These are phyloP conservation scores for Mimosa pudica DNA, from an alignment of 306 rosid species.

Conservation along the genomic window DNA sequence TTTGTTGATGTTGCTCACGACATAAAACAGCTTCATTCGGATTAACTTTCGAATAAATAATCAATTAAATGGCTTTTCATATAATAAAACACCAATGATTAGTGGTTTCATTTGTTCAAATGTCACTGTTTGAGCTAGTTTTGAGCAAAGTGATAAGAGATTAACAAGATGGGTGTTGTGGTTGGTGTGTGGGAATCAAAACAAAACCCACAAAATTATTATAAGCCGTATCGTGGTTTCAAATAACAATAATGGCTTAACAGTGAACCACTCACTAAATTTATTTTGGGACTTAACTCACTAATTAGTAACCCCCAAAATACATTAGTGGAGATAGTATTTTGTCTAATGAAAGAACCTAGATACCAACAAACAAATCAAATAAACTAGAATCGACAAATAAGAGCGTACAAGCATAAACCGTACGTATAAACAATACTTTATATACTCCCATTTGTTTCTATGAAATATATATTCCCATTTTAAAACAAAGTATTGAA, in stretches of 20 bases:
- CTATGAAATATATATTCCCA: not conserved
- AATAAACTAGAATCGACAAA: slow-evolving; percentile 15
- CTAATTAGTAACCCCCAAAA: not conserved
- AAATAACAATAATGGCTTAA: slow-evolving; percentile 1
- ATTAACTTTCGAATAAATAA: not conserved
- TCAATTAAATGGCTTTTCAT: not conserved
- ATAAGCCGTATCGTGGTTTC: not conserved
- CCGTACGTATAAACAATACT: not conserved
- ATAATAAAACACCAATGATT: not conserved
- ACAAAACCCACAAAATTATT: not conserved
- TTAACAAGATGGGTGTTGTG: not conserved
- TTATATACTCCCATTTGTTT: too few species aligned
- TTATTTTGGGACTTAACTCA: too few species aligned
- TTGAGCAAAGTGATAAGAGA: not conserved
- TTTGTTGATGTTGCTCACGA: too few species aligned
- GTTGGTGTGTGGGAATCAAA: slow-evolving; percentile 17
- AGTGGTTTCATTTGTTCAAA: slow-evolving; percentile 11
- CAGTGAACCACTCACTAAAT: slow-evolving; percentile 9
- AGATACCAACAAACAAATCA: not conserved
- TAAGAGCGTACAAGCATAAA: slow-evolving; percentile 9
- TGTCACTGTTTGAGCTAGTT: not conserved
- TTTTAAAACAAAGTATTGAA: not conserved
- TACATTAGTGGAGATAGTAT: not conserved
- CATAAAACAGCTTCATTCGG: too few species aligned
- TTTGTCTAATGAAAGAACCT: not conserved